Conservation (phyloP, 2,329 filamentous ascomycete species). For the Botrytis medusae region DNA sequence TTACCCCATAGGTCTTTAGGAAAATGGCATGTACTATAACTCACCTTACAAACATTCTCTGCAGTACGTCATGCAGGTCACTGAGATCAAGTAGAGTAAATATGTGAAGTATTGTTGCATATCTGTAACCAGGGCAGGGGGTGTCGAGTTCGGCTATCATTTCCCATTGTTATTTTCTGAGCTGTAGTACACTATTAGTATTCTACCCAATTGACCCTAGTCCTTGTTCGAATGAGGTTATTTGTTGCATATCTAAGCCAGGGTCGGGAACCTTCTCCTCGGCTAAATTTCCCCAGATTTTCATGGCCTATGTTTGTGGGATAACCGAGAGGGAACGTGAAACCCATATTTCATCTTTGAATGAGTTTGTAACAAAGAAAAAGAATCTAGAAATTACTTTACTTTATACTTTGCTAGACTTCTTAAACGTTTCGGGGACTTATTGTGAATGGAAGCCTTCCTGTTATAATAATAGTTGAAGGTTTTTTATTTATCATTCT, state of each 20-base stretch:
- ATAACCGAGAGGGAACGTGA: neutral
- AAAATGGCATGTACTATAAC: neutral
- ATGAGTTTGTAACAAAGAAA: too few relatives aligned
- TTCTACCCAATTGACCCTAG: neutral
- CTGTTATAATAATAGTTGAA: neutral
- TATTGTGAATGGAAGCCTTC: neutral
- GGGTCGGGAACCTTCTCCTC: neutral
- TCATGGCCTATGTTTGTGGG: neutral
- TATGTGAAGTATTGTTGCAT: neutral
- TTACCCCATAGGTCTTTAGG: neutral
- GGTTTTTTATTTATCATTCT: neutral
- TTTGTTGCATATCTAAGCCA: neutral
- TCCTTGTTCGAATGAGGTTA: neutral
- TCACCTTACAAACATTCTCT: neutral
- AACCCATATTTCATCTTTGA: neutral
- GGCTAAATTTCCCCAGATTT: neutral
- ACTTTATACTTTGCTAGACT: too few relatives aligned
- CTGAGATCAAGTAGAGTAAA: constrained; percentile 41
- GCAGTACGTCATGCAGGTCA: neutral
- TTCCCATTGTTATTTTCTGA: neutral
- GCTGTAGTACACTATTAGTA: neutral
- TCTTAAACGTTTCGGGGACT: neutral
- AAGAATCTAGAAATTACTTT: too few relatives aligned
- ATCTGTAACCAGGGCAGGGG: neutral
- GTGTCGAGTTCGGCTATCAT: neutral